A percentile compares a stretch with the other conserved stretches of the same genome.
phyloP scores from a whole-genome alignment of 305 asterid species.

The Euphrasia arctica region DNA sequence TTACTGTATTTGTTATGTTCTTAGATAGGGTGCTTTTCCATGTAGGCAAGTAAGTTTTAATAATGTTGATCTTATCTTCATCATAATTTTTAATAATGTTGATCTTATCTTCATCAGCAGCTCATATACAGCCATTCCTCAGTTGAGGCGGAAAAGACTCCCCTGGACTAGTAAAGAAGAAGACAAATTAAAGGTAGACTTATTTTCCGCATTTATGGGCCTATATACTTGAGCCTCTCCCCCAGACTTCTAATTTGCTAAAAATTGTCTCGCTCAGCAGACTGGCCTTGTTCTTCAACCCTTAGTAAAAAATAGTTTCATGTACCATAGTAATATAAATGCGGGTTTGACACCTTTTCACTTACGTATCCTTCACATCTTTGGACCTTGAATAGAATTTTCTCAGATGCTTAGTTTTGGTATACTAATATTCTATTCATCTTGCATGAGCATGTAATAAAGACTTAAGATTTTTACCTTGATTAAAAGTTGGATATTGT shows the following conservation, averaged over 20 bases:
- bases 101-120: conserved; percentile 44
- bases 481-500: not conserved
- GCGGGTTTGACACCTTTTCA: not conserved
- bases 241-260: conserved; percentile 9
- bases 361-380: not conserved
- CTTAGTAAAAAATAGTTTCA: conserved; percentile 1
- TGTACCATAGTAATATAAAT: not conserved
- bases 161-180: conserved; percentile 74
- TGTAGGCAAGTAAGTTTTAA: conserved; percentile 6
- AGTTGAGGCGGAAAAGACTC: conserved; percentile 40
- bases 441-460: not conserved
- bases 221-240: conserved; percentile 8
- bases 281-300: conserved; percentile 9
- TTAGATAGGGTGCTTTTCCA: conserved; percentile 12
- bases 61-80: conserved; percentile 8
- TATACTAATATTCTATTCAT: not conserved
- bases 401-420: not conserved
- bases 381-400: not conserved
- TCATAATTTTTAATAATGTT: no score
- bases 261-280: not conserved
- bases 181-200: conserved; percentile 53
- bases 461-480: not conserved
- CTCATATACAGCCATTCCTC: conserved; percentile 36
- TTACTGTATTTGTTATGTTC: not conserved
- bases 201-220: conserved; percentile 16